phyloP scores from a whole-genome alignment of 164 flowering plant species.

The Malania oleifera region DNA sequence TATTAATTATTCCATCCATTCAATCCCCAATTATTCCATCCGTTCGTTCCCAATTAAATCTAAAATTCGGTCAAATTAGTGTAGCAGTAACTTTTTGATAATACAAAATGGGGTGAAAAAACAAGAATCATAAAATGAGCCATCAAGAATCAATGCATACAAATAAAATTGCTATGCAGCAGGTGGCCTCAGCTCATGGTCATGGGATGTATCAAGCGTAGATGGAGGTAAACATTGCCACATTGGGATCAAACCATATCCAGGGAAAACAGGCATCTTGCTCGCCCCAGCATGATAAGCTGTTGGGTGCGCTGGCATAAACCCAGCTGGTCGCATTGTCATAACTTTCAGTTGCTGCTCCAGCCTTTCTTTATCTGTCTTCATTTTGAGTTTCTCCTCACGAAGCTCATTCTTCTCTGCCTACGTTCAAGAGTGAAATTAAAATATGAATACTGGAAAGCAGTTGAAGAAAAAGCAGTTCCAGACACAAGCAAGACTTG shows the following conservation, averaged over 20 bases:
- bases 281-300: slow-evolving; percentile 40
- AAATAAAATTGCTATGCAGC: slow-evolving; percentile 43
- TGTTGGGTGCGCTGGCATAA: slow-evolving; percentile 47
- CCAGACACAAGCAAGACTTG: too few species aligned
- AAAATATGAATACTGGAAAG: background rate
- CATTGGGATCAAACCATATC: slow-evolving; percentile 66
- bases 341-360: slow-evolving; percentile 63
- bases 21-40: background rate
- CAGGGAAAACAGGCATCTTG: slow-evolving; percentile 62
- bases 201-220: slow-evolving; percentile 56
- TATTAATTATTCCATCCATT: background rate
- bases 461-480: background rate
- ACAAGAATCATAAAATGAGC: slow-evolving; percentile 4
- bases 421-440: slow-evolving; percentile 23
- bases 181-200: slow-evolving; percentile 78
- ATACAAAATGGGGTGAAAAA: background rate
- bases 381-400: slow-evolving; percentile 49
- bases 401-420: slow-evolving; percentile 73
- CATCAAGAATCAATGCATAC: slow-evolving; percentile 6
- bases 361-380: slow-evolving; percentile 64
- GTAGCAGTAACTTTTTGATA: slow-evolving; percentile 19
- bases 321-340: slow-evolving; percentile 34
- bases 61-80: slow-evolving; percentile 6
- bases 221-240: slow-evolving; percentile 73
- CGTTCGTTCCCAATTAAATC: background rate